Conservation (phyloP, 495 filamentous ascomycete species). For the Xylaria scruposa region DNA sequence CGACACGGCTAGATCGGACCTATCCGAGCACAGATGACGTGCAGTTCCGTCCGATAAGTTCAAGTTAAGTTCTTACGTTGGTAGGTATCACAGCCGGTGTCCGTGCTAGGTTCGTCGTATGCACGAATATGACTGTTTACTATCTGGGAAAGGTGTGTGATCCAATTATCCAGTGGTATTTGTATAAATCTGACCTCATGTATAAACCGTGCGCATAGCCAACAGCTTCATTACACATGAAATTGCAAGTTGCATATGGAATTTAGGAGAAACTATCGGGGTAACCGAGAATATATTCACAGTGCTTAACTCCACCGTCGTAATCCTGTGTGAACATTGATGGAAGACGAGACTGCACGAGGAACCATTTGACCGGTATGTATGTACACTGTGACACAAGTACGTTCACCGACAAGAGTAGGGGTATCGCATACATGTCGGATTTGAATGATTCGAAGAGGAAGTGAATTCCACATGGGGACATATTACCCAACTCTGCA, state of each 20-base stretch:
- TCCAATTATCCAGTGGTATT: neutral
- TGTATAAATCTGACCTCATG: neutral
- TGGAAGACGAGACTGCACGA: neutral
- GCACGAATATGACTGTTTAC: neutral
- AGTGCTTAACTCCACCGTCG: neutral
- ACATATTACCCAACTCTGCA: too few relatives aligned
- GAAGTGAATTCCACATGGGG: too few relatives aligned
- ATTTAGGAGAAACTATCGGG: constrained; percentile 3
- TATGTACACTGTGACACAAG: neutral
- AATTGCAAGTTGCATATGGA: neutral
- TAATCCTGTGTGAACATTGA: neutral
- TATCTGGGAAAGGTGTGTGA: neutral
- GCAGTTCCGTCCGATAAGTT: neutral
- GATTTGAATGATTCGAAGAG: neutral
- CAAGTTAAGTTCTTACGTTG: neutral
- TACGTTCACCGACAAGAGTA: neutral
- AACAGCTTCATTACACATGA: neutral
- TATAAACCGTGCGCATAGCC: neutral
- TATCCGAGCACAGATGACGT: constrained; percentile 12
- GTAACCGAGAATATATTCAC: neutral
- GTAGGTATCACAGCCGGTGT: neutral
- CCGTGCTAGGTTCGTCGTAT: neutral
- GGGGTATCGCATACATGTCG: neutral
- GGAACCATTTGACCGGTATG: neutral
- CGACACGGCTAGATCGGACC: neutral